A percentile compares a stretch with the other conserved stretches of the same genome.
phyloP scores from a whole-genome alignment of 768 basidiomycete species.

The Phlebiopsis flavidoalba region DNA sequence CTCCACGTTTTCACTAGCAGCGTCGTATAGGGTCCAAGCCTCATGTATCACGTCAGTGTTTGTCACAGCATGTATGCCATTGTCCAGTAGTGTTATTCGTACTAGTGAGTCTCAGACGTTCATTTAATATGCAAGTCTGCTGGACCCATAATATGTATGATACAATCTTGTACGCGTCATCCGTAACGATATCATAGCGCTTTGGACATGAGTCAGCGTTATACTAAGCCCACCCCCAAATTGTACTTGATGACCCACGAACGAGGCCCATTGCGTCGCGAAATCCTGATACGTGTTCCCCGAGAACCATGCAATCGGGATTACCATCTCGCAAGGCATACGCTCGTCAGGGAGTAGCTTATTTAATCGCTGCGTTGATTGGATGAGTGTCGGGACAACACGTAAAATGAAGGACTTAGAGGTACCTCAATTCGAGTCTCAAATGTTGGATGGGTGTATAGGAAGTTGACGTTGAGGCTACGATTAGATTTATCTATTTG shows the following conservation, averaged over 20 bases:
- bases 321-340: constrained; percentile 50
- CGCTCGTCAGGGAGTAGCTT: constrained; percentile 52
- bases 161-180: not conserved
- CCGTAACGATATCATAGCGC: no score
- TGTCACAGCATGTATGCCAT: not conserved
- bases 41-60: not conserved
- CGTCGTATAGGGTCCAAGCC: not conserved
- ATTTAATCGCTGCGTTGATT: constrained; percentile 32
- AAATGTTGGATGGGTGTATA: constrained; percentile 79
- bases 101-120: not conserved
- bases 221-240: not conserved
- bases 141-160: not conserved
- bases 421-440: constrained; percentile 67
- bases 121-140: not conserved
- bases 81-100: not conserved
- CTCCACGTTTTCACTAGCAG: not conserved
- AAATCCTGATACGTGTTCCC: not conserved
- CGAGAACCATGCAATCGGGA: constrained; percentile 40
- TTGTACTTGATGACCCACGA: not conserved
- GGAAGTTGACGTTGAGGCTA: constrained; percentile 44
- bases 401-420: not conserved
- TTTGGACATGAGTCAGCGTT: no score
- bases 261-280: not conserved
- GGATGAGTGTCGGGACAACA: not conserved
- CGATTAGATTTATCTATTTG: constrained; percentile 42